Percentiles rank a stretch among this genome's conserved stretches.
These are phyloP conservation scores for Monosporozyma yasuniensis DNA, from an alignment of 805 yeast species.

Conservation along the genomic window DNA sequence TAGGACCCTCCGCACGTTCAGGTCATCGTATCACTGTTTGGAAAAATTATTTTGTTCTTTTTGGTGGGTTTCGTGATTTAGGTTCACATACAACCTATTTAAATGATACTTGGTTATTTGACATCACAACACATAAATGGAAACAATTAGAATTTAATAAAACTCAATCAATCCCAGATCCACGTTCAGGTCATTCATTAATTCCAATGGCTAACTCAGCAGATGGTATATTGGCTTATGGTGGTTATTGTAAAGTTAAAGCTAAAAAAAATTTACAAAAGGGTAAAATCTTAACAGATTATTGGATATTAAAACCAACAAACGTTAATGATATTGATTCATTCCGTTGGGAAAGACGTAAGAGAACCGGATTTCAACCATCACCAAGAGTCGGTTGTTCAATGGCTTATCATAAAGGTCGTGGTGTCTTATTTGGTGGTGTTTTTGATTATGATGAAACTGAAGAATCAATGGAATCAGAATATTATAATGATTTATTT, in stretches of 20 bases:
- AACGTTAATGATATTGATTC: constrained; percentile 49
- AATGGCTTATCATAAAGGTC: constrained; percentile 69
- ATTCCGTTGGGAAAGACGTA: constrained; percentile 80
- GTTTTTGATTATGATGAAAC: constrained; percentile 93
- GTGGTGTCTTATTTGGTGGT: constrained; percentile 92
- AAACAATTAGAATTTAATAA: constrained; percentile 78
- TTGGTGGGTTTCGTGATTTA: constrained; percentile 90
- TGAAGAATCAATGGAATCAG: constrained; percentile 81
- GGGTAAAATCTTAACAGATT: constrained; percentile 80
- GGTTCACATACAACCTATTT: constrained; percentile 77
- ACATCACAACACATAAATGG: constrained; percentile 85
- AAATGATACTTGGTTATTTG: constrained; percentile 87
- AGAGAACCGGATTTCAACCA: constrained; percentile 84
- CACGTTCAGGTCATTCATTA: constrained; percentile 88
- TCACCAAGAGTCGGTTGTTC: constrained; percentile 93
- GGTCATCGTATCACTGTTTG: constrained; percentile 87
- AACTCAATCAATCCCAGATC: constrained; percentile 74
- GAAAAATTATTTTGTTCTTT: constrained; percentile 80
- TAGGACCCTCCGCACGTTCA: constrained; percentile 74
- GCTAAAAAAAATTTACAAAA: constrained; percentile 82
- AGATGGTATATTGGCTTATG: constrained; percentile 81
- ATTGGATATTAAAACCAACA: constrained; percentile 84
- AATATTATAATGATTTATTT: constrained; percentile 69
- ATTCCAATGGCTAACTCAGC: constrained; percentile 44
- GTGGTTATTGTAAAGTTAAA: constrained; percentile 73